A percentile compares a stretch with the other conserved stretches of the same genome.
Evolutionary conservation across 1,284 basidiomycete genomes (phyloP).

Genomic region (Heterobasidion irregulare): DNA sequence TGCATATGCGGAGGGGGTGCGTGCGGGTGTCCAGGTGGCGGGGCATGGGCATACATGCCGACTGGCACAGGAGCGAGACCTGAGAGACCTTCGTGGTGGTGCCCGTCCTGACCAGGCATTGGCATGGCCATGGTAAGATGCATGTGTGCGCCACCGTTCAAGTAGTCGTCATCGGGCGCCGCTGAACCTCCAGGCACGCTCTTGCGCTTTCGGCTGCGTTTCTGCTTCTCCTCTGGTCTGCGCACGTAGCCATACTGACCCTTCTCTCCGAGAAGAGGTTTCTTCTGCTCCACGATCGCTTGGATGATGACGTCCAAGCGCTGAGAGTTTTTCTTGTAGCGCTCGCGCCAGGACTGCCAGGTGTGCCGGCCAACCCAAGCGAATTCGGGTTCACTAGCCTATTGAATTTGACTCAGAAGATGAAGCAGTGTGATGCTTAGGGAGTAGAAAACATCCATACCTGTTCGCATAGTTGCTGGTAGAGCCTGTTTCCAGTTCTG

Average conservation of each 20-base stretch:
- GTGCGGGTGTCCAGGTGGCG: conserved; percentile 7
- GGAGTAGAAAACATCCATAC: conserved; percentile 19
- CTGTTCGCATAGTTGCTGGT: conserved; percentile 52
- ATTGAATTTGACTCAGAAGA: background rate
- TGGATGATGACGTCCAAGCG: conserved; percentile 58
- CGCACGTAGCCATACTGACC: conserved; percentile 74
- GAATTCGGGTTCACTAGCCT: conserved; percentile 60
- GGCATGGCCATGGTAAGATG: conserved; percentile 10
- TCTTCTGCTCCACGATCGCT: conserved; percentile 57
- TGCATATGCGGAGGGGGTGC: conserved; percentile 5
- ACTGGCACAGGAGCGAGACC: conserved; percentile 6
- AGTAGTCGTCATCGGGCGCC: conserved; percentile 11
- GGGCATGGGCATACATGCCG: conserved; percentile 7
- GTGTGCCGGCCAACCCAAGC: conserved; percentile 75
- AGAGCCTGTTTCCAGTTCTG: conserved; percentile 71
- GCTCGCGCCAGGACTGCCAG: conserved; percentile 81
- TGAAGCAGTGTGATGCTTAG: background rate
- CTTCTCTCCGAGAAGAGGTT: conserved; percentile 57
- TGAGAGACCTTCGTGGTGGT: conserved; percentile 2
- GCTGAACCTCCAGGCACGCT: conserved; percentile 5
- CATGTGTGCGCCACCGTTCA: background rate
- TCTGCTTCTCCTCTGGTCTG: conserved; percentile 55
- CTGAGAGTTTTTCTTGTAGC: conserved; percentile 71
- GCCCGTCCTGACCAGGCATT: conserved; percentile 5
- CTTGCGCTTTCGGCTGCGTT: conserved; percentile 36